Evolutionary conservation across 495 filamentous ascomycete species (phyloP).

Genomic region (Tuber aestivum): DNA sequence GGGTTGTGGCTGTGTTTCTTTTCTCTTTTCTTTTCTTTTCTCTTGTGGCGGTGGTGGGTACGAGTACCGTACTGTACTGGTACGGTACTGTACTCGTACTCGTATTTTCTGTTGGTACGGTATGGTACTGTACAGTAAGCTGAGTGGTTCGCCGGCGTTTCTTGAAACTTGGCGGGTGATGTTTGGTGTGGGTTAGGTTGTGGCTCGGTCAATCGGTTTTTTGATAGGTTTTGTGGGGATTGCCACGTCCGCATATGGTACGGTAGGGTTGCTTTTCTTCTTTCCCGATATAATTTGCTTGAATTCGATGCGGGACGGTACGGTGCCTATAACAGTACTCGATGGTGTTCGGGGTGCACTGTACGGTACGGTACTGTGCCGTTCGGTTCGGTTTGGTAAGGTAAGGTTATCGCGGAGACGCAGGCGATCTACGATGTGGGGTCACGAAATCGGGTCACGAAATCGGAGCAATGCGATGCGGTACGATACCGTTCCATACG

Average conservation of each 20-base stretch:
- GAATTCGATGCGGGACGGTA: no score
- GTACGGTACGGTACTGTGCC: no score
- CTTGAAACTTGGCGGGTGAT: not conserved
- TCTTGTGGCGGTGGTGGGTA: not conserved
- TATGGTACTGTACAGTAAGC: no score
- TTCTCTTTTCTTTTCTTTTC: no score
- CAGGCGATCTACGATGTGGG: not conserved
- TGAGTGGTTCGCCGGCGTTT: constrained; percentile 4
- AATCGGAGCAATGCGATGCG: not conserved
- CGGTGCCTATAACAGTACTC: no score
- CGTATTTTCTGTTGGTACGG: no score
- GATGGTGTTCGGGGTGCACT: not conserved
- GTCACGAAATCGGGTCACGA: not conserved
- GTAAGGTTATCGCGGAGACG: no score
- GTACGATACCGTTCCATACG: not conserved
- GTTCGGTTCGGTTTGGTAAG: not conserved
- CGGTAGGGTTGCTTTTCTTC: no score
- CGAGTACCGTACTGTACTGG: no score
- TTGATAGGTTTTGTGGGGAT: not conserved
- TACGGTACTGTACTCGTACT: no score
- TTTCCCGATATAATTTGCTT: no score
- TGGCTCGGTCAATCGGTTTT: not conserved
- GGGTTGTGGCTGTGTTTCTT: not conserved
- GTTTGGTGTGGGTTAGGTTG: not conserved
- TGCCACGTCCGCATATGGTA: not conserved